Conservation (phyloP, 2,329 filamentous ascomycete genomes). For the Beauveria caledonica region DNA sequence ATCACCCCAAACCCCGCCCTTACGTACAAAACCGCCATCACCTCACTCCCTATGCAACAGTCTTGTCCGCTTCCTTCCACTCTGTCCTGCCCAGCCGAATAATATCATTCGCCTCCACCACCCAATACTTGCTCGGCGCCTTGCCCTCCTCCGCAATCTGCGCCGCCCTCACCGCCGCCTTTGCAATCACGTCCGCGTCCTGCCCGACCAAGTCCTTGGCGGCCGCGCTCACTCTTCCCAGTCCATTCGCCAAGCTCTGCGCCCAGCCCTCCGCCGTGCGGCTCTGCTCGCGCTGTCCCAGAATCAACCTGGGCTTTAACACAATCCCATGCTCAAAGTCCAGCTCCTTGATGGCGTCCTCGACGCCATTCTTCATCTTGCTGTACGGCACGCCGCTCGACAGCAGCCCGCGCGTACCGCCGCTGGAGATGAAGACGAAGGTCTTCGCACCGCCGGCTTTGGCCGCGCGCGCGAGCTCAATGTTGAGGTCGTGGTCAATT, state of each 20-base stretch:
- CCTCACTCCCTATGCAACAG: neutral
- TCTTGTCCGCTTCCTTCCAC: slow-evolving; percentile 25
- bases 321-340: slow-evolving; percentile 75
- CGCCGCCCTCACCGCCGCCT: slow-evolving; percentile 55
- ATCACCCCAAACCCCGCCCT: too few species aligned
- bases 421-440: slow-evolving; percentile 68
- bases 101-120: slow-evolving; percentile 53
- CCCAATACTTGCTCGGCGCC: slow-evolving; percentile 53
- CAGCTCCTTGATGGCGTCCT: slow-evolving; percentile 63
- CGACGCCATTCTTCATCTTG: slow-evolving; percentile 80
- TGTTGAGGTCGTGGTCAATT: slow-evolving; percentile 81
- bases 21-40: too few species aligned
- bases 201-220: slow-evolving; percentile 62
- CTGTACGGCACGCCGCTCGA: slow-evolving; percentile 40
- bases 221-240: slow-evolving; percentile 45
- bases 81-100: slow-evolving; percentile 56
- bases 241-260: slow-evolving; percentile 43
- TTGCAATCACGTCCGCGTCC: slow-evolving; percentile 64
- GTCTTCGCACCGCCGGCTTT: slow-evolving; percentile 63
- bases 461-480: slow-evolving; percentile 68
- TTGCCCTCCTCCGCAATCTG: slow-evolving; percentile 50
- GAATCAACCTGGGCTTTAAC: slow-evolving; percentile 63
- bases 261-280: slow-evolving; percentile 51
- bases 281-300: slow-evolving; percentile 58
- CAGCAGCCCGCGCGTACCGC: slow-evolving; percentile 35